A percentile compares a stretch with the other conserved stretches of the same genome.
Conservation (phyloP, 2,329 filamentous ascomycete species). For the Claviceps purpurea region DNA sequence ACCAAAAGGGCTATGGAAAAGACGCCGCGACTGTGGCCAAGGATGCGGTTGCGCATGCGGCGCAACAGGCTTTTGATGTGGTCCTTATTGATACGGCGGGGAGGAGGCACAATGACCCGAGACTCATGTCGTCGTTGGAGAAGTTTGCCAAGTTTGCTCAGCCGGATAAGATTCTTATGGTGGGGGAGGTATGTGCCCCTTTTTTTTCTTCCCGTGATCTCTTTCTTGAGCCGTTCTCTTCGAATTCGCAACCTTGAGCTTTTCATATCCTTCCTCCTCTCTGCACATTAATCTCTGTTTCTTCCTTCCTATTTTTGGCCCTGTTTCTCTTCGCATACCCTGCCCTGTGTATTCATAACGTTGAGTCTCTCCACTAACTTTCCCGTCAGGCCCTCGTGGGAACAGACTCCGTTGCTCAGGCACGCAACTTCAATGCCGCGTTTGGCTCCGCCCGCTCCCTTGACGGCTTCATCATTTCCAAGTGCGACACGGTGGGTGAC, state of each 20-base stretch:
- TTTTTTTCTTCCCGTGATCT: not conserved
- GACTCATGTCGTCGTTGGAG: slow-evolving; percentile 90
- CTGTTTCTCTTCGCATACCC: no score
- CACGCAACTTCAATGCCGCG: slow-evolving; percentile 86
- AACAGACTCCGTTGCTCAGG: slow-evolving; percentile 89
- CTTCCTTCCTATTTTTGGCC: no score
- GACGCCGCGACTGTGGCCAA: slow-evolving; percentile 92
- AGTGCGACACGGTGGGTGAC: slow-evolving; percentile 98
- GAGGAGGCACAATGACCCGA: slow-evolving; percentile 84
- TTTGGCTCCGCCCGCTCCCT: slow-evolving; percentile 71
- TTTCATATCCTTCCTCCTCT: not conserved
- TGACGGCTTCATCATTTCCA: slow-evolving; percentile 96
- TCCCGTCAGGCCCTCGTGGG: slow-evolving; percentile 63
- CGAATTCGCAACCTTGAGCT: no score
- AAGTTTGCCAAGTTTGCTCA: slow-evolving; percentile 95
- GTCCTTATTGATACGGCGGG: slow-evolving; percentile 96
- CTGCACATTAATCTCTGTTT: not conserved
- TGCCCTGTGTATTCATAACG: not conserved
- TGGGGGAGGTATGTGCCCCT: slow-evolving; percentile 38
- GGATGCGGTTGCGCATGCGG: slow-evolving; percentile 75
- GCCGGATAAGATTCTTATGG: slow-evolving; percentile 98
- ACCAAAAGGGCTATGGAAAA: slow-evolving; percentile 95
- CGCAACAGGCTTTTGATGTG: slow-evolving; percentile 69
- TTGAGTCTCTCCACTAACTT: no score
- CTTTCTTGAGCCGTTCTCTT: no score